Conservation (phyloP, 768 basidiomycete species). For the Hortiboletus campestris region DNA sequence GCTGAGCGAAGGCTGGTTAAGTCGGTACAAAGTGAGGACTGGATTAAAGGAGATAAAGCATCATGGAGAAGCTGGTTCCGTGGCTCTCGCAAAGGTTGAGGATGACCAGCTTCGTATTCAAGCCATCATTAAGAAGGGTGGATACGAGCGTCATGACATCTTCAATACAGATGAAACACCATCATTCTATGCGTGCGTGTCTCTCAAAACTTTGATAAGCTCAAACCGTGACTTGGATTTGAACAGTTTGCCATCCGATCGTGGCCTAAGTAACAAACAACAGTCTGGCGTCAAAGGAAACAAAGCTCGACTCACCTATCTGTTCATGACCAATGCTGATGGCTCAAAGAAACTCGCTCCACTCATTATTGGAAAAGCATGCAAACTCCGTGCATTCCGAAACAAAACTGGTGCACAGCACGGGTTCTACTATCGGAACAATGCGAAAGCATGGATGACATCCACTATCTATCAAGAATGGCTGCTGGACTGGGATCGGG, state of each 20-base stretch:
- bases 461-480: conserved; percentile 1
- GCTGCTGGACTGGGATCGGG: not conserved
- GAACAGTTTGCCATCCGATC: conserved; percentile 6
- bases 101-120: conserved; percentile 25
- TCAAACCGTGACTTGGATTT: too few species aligned
- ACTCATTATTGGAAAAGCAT: conserved; percentile 34
- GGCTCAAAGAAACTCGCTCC: conserved; percentile 31
- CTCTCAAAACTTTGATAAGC: not conserved
- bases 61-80: conserved; percentile 38
- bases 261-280: not conserved
- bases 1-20: not conserved
- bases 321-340: conserved; percentile 29
- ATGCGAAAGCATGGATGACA: conserved; percentile 3
- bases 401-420: not conserved
- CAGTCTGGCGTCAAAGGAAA: not conserved
- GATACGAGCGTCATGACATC: conserved; percentile 28
- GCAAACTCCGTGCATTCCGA: not conserved
- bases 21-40: not conserved
- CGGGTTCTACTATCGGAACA: not conserved
- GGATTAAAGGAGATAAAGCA: not conserved
- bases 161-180: conserved; percentile 40
- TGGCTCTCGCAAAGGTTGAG: conserved; percentile 20
- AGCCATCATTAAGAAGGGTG: conserved; percentile 25
- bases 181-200: conserved; percentile 34
- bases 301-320: not conserved